A percentile compares a stretch with the other conserved stretches of the same genome.
These are phyloP conservation scores for Mycena vulgaris DNA, from an alignment of 768 basidiomycete species.

Conservation along the genomic window DNA sequence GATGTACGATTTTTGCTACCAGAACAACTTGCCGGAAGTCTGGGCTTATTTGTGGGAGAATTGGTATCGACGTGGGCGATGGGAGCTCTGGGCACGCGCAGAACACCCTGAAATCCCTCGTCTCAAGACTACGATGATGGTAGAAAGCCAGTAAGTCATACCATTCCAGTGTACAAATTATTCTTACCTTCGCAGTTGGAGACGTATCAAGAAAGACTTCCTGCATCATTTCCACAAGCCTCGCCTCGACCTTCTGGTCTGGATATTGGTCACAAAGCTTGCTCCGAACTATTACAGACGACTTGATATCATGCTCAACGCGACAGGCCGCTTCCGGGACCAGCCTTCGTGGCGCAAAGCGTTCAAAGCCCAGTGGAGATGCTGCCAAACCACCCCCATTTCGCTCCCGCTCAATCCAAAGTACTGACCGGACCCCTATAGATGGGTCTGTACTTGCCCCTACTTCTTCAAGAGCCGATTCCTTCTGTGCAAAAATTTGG, in stretches of 20 bases:
- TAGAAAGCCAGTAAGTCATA: conserved; percentile 28
- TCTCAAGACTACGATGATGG: conserved; percentile 28
- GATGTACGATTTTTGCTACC: conserved; percentile 31
- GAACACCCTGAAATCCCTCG: conserved; percentile 11
- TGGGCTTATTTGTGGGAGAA: conserved; percentile 29
- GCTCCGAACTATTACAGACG: conserved; percentile 34
- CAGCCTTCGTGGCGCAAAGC: conserved; percentile 25
- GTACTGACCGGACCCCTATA: background rate
- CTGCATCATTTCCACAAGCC: conserved; percentile 40
- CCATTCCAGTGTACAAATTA: background rate
- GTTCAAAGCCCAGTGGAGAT: conserved; percentile 23
- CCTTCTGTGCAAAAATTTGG: conserved; percentile 42
- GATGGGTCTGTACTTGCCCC: conserved; percentile 38
- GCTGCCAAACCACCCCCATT: background rate
- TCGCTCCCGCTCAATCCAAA: background rate
- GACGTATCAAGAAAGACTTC: conserved; percentile 42
- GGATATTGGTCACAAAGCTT: conserved; percentile 39
- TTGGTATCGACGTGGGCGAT: conserved; percentile 9
- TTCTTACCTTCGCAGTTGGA: conserved; percentile 34
- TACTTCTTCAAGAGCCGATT: conserved; percentile 37
- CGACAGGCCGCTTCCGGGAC: conserved; percentile 18
- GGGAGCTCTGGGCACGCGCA: conserved; percentile 35
- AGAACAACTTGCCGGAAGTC: conserved; percentile 18
- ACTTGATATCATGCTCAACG: conserved; percentile 12
- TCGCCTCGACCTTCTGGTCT: conserved; percentile 42